These are phyloP conservation scores for Extremus antarcticus DNA, from an alignment of 495 filamentous ascomycete species.

Conservation along the genomic window DNA sequence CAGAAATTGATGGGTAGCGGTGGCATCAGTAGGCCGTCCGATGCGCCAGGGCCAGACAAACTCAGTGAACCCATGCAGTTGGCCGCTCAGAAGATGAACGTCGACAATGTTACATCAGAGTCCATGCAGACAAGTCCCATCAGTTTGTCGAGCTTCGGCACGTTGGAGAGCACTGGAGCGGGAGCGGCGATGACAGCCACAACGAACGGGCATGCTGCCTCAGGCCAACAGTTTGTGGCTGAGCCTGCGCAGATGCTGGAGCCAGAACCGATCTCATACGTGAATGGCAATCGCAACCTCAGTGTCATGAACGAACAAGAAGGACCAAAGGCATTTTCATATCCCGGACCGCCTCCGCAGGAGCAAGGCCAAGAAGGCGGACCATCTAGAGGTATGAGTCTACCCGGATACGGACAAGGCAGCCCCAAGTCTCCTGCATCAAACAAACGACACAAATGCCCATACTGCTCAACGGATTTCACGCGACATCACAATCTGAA, in stretches of 20 bases:
- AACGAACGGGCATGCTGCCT: conserved; percentile 23
- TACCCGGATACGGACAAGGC: conserved; percentile 55
- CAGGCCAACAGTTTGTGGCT: conserved; percentile 22
- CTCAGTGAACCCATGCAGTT: conserved; percentile 34
- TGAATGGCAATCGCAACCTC: conserved; percentile 11
- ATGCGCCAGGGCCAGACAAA: conserved; percentile 29
- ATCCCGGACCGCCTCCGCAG: conserved; percentile 31
- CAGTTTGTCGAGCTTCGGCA: conserved; percentile 35
- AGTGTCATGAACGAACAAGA: conserved; percentile 20
- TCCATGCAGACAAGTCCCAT: conserved; percentile 34
- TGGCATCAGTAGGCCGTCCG: conserved; percentile 42
- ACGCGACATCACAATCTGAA: conserved; percentile 99
- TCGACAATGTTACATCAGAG: conserved; percentile 25
- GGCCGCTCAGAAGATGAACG: conserved; percentile 31
- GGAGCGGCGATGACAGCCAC: conserved; percentile 38
- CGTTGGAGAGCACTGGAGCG: conserved; percentile 22
- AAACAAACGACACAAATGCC: conserved; percentile 91
- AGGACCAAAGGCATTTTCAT: conserved; percentile 31
- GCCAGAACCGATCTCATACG: conserved; percentile 17
- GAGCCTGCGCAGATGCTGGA: conserved; percentile 21
- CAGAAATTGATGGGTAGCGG: conserved; percentile 43
- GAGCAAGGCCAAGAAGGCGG: conserved; percentile 31
- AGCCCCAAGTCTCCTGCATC: conserved; percentile 56
- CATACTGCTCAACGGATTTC: conserved; percentile 91
- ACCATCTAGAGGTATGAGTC: conserved; percentile 58